These are phyloP conservation scores for Lippia alba DNA, from an alignment of 305 asterid genomes.

Conservation along the genomic window DNA sequence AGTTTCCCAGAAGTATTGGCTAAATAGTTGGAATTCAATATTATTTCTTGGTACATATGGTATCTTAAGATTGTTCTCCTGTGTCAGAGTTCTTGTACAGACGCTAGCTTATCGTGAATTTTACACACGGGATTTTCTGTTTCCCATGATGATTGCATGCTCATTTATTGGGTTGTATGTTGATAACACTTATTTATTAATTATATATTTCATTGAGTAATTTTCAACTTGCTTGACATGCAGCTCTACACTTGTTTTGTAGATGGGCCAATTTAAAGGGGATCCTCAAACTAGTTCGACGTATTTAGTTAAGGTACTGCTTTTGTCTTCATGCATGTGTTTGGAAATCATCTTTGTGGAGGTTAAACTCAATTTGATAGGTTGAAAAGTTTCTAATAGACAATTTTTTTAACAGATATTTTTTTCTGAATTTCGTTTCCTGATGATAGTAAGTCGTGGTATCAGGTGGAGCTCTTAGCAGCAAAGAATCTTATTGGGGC, in stretches of 20 bases:
- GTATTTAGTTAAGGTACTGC: slow-evolving; percentile 72
- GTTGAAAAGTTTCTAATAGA: slow-evolving; percentile 5
- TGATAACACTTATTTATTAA: slow-evolving; percentile 7
- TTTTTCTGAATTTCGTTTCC: slow-evolving; percentile 15
- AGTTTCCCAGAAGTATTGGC: no score
- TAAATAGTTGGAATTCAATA: no score
- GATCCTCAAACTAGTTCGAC: slow-evolving; percentile 52
- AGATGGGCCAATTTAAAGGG: slow-evolving; percentile 64
- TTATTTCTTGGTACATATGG: background rate
- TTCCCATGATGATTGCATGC: no score
- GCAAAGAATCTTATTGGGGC: slow-evolving; percentile 92
- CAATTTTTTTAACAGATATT: background rate
- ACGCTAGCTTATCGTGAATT: no score
- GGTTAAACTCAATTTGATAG: slow-evolving; percentile 24
- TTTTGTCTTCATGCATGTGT: slow-evolving; percentile 23
- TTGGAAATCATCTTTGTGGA: slow-evolving; percentile 10
- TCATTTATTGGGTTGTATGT: slow-evolving; percentile 16
- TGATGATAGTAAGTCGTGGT: slow-evolving; percentile 33
- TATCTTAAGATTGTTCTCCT: background rate
- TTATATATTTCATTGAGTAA: slow-evolving; percentile 35
- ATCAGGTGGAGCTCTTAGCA: slow-evolving; percentile 91
- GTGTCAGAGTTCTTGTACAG: background rate
- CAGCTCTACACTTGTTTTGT: slow-evolving; percentile 60
- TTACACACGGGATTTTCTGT: no score
- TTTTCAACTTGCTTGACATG: slow-evolving; percentile 52